Percentiles rank a stretch among this genome's conserved stretches.
phyloP scores from a whole-genome alignment of 2,329 filamentous ascomycete genomes.

The Colletotrichum filicis region DNA sequence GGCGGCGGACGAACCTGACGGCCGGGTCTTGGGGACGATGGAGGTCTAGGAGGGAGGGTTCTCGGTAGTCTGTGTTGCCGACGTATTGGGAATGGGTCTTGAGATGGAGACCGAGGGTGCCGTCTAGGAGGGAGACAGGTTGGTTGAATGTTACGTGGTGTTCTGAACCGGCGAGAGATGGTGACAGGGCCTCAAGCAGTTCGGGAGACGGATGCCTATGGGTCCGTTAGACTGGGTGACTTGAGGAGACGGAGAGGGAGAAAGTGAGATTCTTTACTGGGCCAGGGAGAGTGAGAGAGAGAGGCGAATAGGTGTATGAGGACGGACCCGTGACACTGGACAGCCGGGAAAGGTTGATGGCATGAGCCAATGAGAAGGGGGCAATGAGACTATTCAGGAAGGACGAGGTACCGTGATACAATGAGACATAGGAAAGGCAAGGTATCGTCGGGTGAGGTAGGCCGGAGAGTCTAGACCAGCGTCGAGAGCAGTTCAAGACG shows the following conservation, averaged over 20 bases:
- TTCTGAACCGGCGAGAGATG: constrained; percentile 31
- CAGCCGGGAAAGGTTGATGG: not conserved
- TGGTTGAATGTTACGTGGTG: constrained; percentile 30
- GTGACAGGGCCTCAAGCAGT: constrained; percentile 34
- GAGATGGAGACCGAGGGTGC: constrained; percentile 65
- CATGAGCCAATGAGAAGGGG: constrained; percentile 9
- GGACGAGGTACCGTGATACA: not conserved
- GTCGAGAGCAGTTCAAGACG: not conserved
- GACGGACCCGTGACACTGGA: not conserved
- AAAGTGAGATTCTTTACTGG: not conserved
- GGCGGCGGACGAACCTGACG: constrained; percentile 43
- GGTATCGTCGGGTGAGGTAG: not conserved
- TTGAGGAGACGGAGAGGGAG: not conserved
- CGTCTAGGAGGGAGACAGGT: constrained; percentile 45
- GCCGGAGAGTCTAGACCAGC: not conserved
- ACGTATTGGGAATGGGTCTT: constrained; percentile 70
- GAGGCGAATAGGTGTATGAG: not conserved
- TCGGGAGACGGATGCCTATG: constrained; percentile 34
- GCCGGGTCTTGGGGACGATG: constrained; percentile 60
- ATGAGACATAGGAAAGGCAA: constrained; percentile 12
- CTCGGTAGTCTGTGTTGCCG: constrained; percentile 68
- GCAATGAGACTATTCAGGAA: not conserved
- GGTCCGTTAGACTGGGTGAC: constrained; percentile 7
- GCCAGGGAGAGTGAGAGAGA: not conserved
- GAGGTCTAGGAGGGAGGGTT: constrained; percentile 66